phyloP scores from a whole-genome alignment of 2,329 filamentous ascomycete genomes.

The Aspergillus versicolor region DNA sequence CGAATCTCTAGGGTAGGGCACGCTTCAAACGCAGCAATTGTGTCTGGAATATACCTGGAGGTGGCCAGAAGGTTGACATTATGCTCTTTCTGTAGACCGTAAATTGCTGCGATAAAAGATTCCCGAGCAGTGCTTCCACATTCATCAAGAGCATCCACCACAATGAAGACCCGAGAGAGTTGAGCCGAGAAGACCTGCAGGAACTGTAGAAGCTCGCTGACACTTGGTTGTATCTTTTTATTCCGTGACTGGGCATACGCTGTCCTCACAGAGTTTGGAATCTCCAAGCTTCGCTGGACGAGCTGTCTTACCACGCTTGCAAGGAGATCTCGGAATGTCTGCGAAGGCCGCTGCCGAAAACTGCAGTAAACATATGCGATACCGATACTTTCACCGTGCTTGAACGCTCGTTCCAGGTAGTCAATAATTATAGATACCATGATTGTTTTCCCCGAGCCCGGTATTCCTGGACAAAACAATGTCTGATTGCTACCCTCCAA shows the following conservation, averaged over 20 bases:
- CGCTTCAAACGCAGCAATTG: constrained; percentile 20
- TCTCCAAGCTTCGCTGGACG: constrained; percentile 9
- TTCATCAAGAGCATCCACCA: constrained; percentile 35
- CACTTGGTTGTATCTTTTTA: constrained; percentile 15
- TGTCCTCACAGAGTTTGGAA: constrained; percentile 22
- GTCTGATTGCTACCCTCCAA: constrained; percentile 21
- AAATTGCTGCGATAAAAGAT: constrained; percentile 21
- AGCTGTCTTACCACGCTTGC: constrained; percentile 42
- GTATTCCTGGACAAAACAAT: constrained; percentile 39
- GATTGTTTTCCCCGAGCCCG: constrained; percentile 13
- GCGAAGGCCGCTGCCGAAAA: constrained; percentile 35
- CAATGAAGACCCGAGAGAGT: constrained; percentile 17
- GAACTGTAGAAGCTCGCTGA: neutral
- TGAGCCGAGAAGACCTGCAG: constrained; percentile 16
- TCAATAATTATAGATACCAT: constrained; percentile 30
- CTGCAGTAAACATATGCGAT: constrained; percentile 50
- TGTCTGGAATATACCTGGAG: constrained; percentile 30
- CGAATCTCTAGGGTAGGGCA: constrained; percentile 28
- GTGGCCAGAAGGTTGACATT: constrained; percentile 31
- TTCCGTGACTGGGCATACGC: constrained; percentile 28
- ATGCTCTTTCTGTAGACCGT: constrained; percentile 18
- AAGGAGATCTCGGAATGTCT: constrained; percentile 35
- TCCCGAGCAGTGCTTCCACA: constrained; percentile 14
- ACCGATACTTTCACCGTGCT: constrained; percentile 23
- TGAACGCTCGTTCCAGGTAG: constrained; percentile 31